Evolutionary conservation across 2,329 filamentous ascomycete species (phyloP).

Genomic region (Elsinoe arachidis): DNA sequence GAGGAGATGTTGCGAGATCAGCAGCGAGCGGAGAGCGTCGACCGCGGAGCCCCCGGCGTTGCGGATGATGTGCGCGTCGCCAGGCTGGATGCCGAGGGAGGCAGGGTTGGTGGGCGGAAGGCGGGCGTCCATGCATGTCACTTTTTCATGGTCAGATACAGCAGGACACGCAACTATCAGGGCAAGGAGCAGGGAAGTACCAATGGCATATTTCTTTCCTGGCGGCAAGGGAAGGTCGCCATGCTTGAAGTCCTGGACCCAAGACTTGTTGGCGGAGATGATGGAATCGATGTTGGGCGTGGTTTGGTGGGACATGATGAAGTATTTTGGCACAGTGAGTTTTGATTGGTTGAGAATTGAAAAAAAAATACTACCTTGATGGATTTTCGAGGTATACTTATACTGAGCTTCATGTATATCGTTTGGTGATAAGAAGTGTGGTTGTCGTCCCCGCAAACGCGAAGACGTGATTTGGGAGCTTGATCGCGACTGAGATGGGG

Average conservation of each 20-base stretch:
- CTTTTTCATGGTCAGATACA: constrained; percentile 24
- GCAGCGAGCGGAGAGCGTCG: constrained; percentile 63
- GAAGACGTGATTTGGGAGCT: constrained; percentile 3
- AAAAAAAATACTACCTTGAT: constrained; percentile 1
- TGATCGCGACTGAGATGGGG: neutral
- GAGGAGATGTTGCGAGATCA: constrained; percentile 72
- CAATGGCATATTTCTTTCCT: constrained; percentile 53
- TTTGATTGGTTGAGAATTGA: neutral
- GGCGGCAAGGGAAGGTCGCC: constrained; percentile 60
- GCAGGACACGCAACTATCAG: neutral
- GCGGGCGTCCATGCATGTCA: constrained; percentile 79
- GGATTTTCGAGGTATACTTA: constrained; percentile 8
- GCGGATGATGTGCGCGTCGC: constrained; percentile 65
- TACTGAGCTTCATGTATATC: neutral
- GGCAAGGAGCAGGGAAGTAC: neutral
- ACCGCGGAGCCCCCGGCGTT: constrained; percentile 48
- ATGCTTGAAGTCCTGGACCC: constrained; percentile 46
- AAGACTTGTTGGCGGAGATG: neutral
- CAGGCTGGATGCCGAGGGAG: constrained; percentile 63
- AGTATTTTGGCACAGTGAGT: constrained; percentile 16
- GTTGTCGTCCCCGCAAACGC: neutral
- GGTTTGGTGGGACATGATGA: constrained; percentile 5
- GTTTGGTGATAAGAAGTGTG: neutral
- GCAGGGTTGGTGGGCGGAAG: constrained; percentile 49
- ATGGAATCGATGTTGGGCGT: constrained; percentile 1